A percentile compares a stretch with the other conserved stretches of the same genome.
phyloP scores from a whole-genome alignment of 2,329 filamentous ascomycete genomes.

The Botrytis paeoniae region DNA sequence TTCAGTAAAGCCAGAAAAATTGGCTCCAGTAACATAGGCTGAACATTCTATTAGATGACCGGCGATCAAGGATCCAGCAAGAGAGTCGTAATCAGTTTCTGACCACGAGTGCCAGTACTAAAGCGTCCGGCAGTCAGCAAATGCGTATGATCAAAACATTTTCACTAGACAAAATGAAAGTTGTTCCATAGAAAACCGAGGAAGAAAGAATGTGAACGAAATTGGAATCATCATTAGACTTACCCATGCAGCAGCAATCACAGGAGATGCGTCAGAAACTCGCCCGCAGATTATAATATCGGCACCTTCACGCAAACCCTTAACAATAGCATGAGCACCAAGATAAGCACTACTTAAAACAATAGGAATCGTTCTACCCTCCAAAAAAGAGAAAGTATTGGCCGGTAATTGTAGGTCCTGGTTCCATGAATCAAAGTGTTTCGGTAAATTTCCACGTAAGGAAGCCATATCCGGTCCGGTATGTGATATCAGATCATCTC shows the following conservation, averaged over 20 bases:
- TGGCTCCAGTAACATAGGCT: neutral
- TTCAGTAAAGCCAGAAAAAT: neutral
- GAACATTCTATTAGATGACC: neutral
- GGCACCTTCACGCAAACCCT: neutral
- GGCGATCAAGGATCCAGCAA: neutral
- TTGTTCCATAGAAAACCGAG: neutral
- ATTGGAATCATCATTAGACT: neutral
- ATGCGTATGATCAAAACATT: neutral
- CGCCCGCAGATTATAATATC: neutral
- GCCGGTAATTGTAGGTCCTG: neutral
- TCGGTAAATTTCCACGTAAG: neutral
- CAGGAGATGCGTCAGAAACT: neutral
- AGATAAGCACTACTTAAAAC: neutral
- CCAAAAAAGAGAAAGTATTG: neutral
- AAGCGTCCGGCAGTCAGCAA: neutral
- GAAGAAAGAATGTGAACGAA: neutral
- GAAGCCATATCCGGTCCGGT: neutral
- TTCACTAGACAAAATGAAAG: neutral
- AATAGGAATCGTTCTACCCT: neutral
- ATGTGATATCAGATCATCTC: neutral
- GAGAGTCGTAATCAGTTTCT: neutral
- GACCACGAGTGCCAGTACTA: neutral
- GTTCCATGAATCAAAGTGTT: neutral
- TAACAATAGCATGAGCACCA: neutral
- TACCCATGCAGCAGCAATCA: neutral